Evolutionary conservation across 2,329 filamentous ascomycete species (phyloP), one percentile per base, ranked within the genome.

Genomic region (Tolypocladium tropicale): DNA sequence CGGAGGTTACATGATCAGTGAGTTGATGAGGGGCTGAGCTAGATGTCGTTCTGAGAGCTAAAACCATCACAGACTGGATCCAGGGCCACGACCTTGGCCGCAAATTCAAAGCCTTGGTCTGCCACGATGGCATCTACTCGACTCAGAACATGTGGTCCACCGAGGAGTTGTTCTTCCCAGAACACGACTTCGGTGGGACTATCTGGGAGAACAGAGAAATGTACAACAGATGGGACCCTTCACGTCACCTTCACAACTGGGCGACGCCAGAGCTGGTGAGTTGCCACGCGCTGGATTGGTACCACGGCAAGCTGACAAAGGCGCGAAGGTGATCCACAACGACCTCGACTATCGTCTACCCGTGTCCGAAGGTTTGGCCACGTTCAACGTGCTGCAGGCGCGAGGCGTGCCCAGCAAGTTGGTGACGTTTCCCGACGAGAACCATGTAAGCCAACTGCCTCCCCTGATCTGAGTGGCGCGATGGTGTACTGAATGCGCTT

Each of bases 261-360:
- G 76, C 81, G 1, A 96, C 92, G 1, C 94, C 94, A 0, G 86
- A 94, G 71, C 77, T 99, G 59, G 85, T 95, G 62, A 58, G 73
- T 65, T 41, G 6, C 6, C n/a, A 10, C 14, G n/a, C n/a, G n/a
- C n/a, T n/a, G n/a, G n/a, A n/a, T 28, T 21, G 21, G 32, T 10
- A 34, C 18, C 41, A 1, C 18, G 7, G 18, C 6, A 16, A 9
- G 23, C 49, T 58, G 21, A 52, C 11, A 36, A n/a, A n/a, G 30
- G n/a, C 4, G 11, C 28, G 25, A 21, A 74, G 72, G 71, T 83
- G 58, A 91, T 97, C 55, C 93, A 97, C 71, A 93, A 85, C 65
- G 90, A 94, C 64, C 78, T 94, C 34, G 93, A 97, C 70, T 97
- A 96, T 68, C 82, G 93, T 21, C 75, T 96, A 30, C 88, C 91